Percentiles rank a stretch among this genome's conserved stretches.
These are phyloP conservation scores for Moringa oleifera DNA, from an alignment of 345 rosid species.

Conservation along the genomic window DNA sequence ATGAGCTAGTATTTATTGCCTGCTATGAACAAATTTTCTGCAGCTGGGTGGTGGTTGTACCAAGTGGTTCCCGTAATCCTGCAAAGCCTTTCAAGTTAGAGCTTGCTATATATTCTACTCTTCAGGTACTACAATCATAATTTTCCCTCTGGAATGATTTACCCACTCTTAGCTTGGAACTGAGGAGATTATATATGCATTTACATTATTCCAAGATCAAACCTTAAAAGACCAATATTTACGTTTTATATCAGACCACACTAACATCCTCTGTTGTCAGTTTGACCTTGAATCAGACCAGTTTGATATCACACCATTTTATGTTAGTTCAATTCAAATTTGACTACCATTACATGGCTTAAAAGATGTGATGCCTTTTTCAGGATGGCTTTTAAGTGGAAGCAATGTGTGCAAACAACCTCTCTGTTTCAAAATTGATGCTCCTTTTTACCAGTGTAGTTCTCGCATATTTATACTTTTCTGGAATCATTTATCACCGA, in stretches of 20 bases:
- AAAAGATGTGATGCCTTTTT: no score
- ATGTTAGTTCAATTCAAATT: neutral
- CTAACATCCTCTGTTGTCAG: neutral
- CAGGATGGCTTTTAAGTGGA: no score
- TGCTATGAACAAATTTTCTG: slow-evolving; percentile 13
- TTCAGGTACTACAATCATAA: slow-evolving; percentile 45
- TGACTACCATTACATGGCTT: no score
- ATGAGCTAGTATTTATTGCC: slow-evolving; percentile 1
- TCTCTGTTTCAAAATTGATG: no score
- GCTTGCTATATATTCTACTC: slow-evolving; percentile 69
- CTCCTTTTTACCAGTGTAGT: no score
- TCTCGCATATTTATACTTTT: no score
- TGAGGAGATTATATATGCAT: neutral
- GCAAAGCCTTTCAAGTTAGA: slow-evolving; percentile 77
- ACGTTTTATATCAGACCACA: neutral
- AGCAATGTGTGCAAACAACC: no score
- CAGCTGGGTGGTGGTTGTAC: slow-evolving; percentile 91
- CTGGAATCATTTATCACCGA: no score
- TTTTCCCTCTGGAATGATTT: neutral
- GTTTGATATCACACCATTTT: neutral
- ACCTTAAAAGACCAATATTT: neutral
- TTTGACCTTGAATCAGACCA: neutral
- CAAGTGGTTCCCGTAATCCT: slow-evolving; percentile 72
- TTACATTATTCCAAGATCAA: neutral
- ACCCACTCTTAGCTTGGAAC: neutral